Evolutionary conservation across 1,284 basidiomycete species (phyloP).

Genomic region (Pterula multifida): DNA sequence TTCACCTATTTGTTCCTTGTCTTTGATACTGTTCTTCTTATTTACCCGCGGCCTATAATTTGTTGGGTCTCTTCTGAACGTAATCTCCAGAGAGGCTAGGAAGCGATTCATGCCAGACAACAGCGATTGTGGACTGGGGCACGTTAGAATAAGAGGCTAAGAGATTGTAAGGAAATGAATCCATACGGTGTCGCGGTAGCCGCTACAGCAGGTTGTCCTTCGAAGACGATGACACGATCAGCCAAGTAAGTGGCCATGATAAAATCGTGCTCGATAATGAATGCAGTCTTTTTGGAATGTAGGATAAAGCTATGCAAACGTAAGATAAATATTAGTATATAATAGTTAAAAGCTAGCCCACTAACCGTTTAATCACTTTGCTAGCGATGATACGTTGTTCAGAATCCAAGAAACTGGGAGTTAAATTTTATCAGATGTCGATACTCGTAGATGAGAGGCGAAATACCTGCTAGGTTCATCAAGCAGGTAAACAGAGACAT

Average conservation of each 20-base stretch:
- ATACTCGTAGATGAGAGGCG: neutral
- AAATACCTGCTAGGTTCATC: conserved; percentile 70
- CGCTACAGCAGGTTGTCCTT: conserved; percentile 71
- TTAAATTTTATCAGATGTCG: conserved; percentile 5
- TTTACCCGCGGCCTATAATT: conserved; percentile 92
- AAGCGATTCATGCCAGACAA: conserved; percentile 89
- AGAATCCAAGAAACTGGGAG: conserved; percentile 79
- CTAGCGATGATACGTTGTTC: conserved; percentile 96
- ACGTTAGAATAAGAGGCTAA: conserved; percentile 9
- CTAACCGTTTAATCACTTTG: conserved; percentile 90
- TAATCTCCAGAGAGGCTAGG: conserved; percentile 86
- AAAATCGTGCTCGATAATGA: conserved; percentile 97
- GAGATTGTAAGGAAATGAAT: conserved; percentile 7
- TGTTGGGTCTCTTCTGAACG: conserved; percentile 92
- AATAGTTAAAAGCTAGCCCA: conserved; percentile 2
- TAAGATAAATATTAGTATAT: no score
- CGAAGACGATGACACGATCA: conserved; percentile 93
- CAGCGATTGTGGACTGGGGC: conserved; percentile 63
- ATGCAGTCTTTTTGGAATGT: conserved; percentile 91
- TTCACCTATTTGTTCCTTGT: conserved; percentile 86
- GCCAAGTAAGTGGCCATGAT: conserved; percentile 96
- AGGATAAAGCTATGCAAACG: conserved; percentile 65
- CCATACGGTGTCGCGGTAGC: conserved; percentile 81
- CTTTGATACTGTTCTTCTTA: conserved; percentile 87
- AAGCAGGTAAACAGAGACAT: conserved; percentile 77